Evolutionary conservation across 768 basidiomycete species (phyloP), one percentile per base, ranked within the genome.

Genomic region (Strobilomyces dryophilus): DNA sequence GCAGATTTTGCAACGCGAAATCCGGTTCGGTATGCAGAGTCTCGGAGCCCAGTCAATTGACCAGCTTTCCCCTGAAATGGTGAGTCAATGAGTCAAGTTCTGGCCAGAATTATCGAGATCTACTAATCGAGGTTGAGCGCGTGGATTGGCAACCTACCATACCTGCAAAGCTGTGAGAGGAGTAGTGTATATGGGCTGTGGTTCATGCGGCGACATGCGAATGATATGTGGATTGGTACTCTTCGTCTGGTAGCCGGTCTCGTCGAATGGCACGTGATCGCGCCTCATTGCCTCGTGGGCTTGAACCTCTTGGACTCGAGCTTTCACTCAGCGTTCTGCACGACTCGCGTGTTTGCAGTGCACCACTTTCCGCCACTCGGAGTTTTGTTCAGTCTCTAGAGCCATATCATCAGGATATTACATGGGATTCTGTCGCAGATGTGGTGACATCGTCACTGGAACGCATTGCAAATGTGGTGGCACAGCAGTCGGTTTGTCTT

Each of bases 341-440:
- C 52, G 21, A 54, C 40, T 24, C 18, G 21, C n/a, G 4, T 32
- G 39, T 47, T 40, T 42, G 21, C n/a, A n/a, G n/a, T n/a, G n/a
- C 41, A 40, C 14, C 32, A 32, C 49, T 24, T n/a, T 14, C 34
- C 26, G 53, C 40, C 21, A 24, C 26, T 41, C 29, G 37, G 18
- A 21, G 12, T 37, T 29, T 37, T 26, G 24, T 31, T 29, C 7
- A 6, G 20, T 35, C 6, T 46, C 6, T 46, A 43, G 24, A 45
- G 29, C 37, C 34, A 20, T 21, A 9, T 6, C 15, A 26, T 18
- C 32, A 27, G 17, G 35, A 37, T 40, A 45, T 55, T 40, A 21
- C 26, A 92, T 92, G 90, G 87, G 86, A 21, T 92, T 92, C 63
- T 93, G 91, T 73, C 79, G 87, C 54, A 77, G 88, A 66, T 93